phyloP scores from a whole-genome alignment of 108 stramenopile genomes.

The Nitzschia palea region DNA sequence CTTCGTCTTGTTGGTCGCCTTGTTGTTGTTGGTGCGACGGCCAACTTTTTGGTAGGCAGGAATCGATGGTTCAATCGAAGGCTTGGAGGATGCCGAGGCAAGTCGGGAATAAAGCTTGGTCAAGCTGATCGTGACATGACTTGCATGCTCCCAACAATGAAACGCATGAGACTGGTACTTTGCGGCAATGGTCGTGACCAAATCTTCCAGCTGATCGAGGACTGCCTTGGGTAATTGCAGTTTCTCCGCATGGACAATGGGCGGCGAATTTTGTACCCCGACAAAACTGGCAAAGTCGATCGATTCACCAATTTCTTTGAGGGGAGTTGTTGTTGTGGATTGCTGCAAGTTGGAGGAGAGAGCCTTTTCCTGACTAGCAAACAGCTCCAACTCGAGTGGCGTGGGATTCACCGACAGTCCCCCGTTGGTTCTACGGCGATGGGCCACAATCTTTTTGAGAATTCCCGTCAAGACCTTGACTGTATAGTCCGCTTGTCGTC shows the following conservation, averaged over 20 bases:
- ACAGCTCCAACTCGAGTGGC: background rate
- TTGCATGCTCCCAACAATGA: conserved; percentile 53
- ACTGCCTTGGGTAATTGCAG: conserved; percentile 4
- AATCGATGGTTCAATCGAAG: background rate
- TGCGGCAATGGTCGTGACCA: conserved; percentile 17
- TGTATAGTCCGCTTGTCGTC: conserved; percentile 25
- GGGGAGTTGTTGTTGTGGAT: background rate
- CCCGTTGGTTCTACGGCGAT: conserved; percentile 1
- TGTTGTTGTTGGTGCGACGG: background rate
- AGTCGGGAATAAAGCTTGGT: conserved; percentile 13
- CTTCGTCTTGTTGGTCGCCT: background rate
- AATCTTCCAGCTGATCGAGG: conserved; percentile 6
- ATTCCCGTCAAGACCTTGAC: conserved; percentile 23
- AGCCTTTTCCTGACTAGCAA: background rate
- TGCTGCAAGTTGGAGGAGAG: no score
- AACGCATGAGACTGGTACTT: conserved; percentile 41
- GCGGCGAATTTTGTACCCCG: background rate
- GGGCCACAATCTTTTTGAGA: conserved; percentile 25
- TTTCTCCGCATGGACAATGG: background rate
- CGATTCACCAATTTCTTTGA: conserved; percentile 25
- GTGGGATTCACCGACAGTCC: background rate
- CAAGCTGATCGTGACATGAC: conserved; percentile 21
- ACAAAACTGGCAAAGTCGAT: conserved; percentile 24
- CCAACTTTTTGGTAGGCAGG: background rate
- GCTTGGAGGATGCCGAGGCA: background rate